phyloP scores from a whole-genome alignment of 1,284 basidiomycete species.

The Nidula niveotomentosa region DNA sequence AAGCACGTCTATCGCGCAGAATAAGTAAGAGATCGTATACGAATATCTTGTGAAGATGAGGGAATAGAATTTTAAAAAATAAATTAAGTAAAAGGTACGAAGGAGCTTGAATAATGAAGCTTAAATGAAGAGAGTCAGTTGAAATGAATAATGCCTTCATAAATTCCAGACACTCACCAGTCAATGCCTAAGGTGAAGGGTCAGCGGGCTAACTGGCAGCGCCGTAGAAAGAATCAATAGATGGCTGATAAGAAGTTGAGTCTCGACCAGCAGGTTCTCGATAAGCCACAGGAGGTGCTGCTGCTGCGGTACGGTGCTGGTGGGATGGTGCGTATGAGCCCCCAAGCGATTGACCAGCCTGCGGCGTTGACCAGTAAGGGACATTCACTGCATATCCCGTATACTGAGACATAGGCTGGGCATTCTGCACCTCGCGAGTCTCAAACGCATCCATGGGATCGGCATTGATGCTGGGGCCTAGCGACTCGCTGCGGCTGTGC shows the following conservation, averaged over 20 bases:
- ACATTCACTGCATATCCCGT: too few species aligned
- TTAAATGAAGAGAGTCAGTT: too few species aligned
- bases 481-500: slow-evolving; percentile 16
- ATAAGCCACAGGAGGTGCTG: slow-evolving; percentile 9
- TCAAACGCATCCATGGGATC: slow-evolving; percentile 28
- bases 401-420: neutral
- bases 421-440: slow-evolving; percentile 12
- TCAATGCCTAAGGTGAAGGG: neutral
- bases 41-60: too few species aligned
- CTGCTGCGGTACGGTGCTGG: slow-evolving; percentile 7
- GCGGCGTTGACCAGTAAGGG: neutral
- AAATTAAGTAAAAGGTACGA: neutral
- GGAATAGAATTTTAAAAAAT: neutral
- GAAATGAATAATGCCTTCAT: neutral
- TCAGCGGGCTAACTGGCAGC: slow-evolving; percentile 11
- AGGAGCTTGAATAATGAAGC: too few species aligned
- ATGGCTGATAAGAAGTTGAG: slow-evolving; percentile 21
- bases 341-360: too few species aligned
- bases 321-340: slow-evolving; percentile 8
- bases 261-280: slow-evolving; percentile 13
- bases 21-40: too few species aligned
- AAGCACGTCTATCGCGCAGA: too few species aligned
- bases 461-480: slow-evolving; percentile 21
- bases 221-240: slow-evolving; percentile 32
- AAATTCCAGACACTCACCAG: neutral